These are phyloP conservation scores for Stemphylium lycopersici DNA, from an alignment of 2,329 filamentous ascomycete genomes.

Conservation along the genomic window DNA sequence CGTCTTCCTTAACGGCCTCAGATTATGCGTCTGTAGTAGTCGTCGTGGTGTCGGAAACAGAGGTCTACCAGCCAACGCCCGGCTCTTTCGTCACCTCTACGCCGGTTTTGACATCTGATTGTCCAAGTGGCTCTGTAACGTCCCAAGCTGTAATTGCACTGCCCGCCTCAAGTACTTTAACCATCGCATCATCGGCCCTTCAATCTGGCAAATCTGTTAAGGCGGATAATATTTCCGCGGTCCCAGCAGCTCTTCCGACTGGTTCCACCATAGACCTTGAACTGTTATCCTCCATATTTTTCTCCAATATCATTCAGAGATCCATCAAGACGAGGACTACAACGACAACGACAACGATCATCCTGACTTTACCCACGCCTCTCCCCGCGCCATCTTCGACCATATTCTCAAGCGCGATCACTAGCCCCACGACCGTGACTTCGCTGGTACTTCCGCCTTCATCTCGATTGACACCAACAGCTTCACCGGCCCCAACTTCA, in stretches of 20 bases:
- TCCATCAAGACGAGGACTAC: neutral
- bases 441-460: neutral
- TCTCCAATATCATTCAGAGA: neutral
- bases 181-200: neutral
- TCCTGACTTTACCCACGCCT: neutral
- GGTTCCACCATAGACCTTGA: conserved; percentile 4
- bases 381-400: neutral
- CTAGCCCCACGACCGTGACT: neutral
- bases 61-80: neutral
- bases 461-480: neutral
- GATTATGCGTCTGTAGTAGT: conserved; percentile 5
- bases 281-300: conserved; percentile 10
- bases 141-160: neutral
- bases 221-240: neutral
- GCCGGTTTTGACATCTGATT: neutral
- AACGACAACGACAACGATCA: neutral
- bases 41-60: conserved; percentile 3
- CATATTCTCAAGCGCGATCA: neutral
- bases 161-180: neutral
- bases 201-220: neutral
- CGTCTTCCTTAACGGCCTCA: neutral
- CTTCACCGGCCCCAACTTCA: neutral
- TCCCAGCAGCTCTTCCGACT: neutral
- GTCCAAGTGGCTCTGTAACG: neutral
- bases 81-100: neutral